These are phyloP conservation scores for Saccharomyces hybrid DNA, from an alignment of 1,139 yeast genomes.

Conservation along the genomic window DNA sequence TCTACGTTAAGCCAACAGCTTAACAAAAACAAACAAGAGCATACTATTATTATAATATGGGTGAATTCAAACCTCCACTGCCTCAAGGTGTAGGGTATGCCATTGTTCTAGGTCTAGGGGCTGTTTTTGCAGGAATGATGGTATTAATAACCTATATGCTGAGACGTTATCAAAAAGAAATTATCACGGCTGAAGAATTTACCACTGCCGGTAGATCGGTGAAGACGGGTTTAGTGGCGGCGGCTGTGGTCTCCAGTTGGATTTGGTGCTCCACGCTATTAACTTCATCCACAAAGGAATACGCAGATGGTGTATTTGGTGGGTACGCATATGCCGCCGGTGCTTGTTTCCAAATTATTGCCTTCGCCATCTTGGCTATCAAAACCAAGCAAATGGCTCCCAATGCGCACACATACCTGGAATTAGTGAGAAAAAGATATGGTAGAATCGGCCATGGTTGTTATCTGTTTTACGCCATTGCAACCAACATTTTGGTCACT, in stretches of 20 bases:
- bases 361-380: conserved; percentile 68
- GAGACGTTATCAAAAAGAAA: conserved; percentile 68
- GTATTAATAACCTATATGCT: conserved; percentile 60
- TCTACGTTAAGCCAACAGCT: too few species aligned
- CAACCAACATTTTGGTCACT: conserved; percentile 81
- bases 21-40: too few species aligned
- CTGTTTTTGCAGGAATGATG: conserved; percentile 75
- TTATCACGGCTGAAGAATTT: conserved; percentile 83
- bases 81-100: conserved; percentile 90
- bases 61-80: conserved; percentile 33
- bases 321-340: conserved; percentile 72
- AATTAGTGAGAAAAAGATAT: conserved; percentile 59
- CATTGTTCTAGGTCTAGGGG: conserved; percentile 80
- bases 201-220: conserved; percentile 84
- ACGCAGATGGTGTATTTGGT: conserved; percentile 69
- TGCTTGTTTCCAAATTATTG: conserved; percentile 59
- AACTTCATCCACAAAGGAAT: conserved; percentile 71
- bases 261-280: conserved; percentile 88
- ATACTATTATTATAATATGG: conserved; percentile 8
- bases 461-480: conserved; percentile 69
- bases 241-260: conserved; percentile 89
- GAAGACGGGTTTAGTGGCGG: conserved; percentile 70
- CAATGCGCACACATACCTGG: conserved; percentile 69
- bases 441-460: conserved; percentile 62
- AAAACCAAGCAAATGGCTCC: conserved; percentile 69